Conservation (phyloP, 176 grass and related monocot genomes). For the Rhynchospora breviuscula region DNA sequence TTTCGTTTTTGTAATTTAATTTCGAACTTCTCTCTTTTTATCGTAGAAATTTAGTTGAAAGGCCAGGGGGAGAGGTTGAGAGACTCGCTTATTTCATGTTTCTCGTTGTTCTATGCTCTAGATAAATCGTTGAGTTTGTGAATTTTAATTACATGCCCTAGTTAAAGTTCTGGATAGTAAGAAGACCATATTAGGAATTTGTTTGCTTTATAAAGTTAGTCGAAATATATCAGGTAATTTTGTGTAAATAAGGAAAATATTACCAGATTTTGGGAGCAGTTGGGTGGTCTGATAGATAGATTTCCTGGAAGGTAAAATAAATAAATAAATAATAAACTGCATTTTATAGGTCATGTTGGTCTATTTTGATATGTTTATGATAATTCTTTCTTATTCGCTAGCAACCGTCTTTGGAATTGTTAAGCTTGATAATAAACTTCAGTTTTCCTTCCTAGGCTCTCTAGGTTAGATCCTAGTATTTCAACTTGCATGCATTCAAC, state of each 20-base stretch:
- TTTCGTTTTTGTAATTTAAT: neutral
- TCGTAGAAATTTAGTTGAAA: neutral
- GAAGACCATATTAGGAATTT: neutral
- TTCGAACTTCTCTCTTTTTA: neutral
- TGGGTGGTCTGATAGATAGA: neutral
- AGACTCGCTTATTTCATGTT: neutral
- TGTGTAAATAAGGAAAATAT: neutral
- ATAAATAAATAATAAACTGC: neutral
- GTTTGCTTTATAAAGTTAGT: neutral
- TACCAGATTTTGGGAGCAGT: neutral
- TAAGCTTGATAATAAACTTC: neutral
- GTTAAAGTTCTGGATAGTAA: neutral
- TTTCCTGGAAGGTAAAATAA: neutral
- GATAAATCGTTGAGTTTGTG: neutral
- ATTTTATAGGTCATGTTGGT: neutral
- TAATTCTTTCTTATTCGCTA: neutral
- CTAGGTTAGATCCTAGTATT: neutral
- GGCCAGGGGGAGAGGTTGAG: neutral
- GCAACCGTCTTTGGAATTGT: neutral
- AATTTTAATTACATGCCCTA: neutral
- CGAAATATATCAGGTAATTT: neutral
- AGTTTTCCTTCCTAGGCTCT: neutral
- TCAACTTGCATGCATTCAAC: constrained; percentile 9
- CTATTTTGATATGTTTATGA: neutral
- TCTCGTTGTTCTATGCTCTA: neutral